Conservation (phyloP, 257 asterid species). For the Solanum neorickii region DNA sequence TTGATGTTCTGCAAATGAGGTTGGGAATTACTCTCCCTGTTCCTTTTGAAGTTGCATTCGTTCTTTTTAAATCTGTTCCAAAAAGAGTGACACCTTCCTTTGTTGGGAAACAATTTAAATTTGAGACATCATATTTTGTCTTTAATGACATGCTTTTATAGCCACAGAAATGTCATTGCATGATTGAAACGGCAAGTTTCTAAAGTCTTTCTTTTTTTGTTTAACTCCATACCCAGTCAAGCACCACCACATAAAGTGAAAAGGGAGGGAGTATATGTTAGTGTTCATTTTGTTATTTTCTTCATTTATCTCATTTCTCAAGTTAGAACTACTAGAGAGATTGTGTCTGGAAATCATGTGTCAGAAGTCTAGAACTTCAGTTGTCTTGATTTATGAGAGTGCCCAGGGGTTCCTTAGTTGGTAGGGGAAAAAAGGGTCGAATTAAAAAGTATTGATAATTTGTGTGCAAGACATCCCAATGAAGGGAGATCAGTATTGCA, state of each 20-base stretch:
- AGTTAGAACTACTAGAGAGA: neutral
- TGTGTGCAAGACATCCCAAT: neutral
- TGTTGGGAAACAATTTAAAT: neutral
- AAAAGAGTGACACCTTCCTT: neutral
- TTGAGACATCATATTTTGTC: neutral
- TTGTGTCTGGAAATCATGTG: neutral
- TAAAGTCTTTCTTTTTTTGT: neutral
- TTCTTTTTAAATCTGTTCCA: neutral
- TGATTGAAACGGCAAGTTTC: neutral
- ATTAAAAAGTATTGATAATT: neutral
- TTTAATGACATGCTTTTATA: neutral
- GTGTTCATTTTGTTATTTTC: neutral
- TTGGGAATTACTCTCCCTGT: neutral
- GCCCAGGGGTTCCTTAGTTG: neutral
- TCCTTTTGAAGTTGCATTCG: neutral
- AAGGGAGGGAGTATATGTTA: neutral
- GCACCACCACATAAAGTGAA: neutral
- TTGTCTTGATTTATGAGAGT: neutral
- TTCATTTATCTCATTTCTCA: neutral
- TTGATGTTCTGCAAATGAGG: neutral
- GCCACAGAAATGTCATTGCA: neutral
- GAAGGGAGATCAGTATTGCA: neutral
- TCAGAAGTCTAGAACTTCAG: neutral
- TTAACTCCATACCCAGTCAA: neutral
- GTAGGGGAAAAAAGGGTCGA: neutral